Base-by-base conservation (phyloP, 2,329 filamentous ascomycete genomes). In the Colletotrichum caudatum region DNA sequence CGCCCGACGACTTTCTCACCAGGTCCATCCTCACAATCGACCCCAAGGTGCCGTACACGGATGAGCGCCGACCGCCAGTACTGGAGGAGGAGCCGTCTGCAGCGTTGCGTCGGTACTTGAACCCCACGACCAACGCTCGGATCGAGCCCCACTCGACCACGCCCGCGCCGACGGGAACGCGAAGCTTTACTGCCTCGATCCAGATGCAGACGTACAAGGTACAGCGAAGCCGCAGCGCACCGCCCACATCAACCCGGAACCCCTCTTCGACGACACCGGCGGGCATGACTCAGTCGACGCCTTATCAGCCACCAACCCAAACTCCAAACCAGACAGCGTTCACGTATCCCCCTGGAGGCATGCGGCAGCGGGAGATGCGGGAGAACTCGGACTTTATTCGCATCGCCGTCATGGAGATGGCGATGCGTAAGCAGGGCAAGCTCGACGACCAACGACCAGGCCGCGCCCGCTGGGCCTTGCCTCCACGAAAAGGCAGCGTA, bases 171-270 rank as follows among this genome's bases (percentile, higher is more conserved):
- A 60, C 71, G 74, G 60, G 69, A 20, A 74, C 69, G 59, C 80
- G 83, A 71, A 81, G 82, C 64, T 92, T 88, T 76, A 91, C 89
- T 18, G 89, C 90, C 35, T 92, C 90, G 1, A 92, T 92, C 70
- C 90, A 92, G 78, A 91, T 92, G 90, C 89, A 91, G 76, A 92
- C 90, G 0, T 92, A 92, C 83, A 90, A 89, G 77, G 85, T 89
- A 44, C 86, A 86, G 76, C 84, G 84, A 46, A 85, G 84, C 37
- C 83, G 82, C 72, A 82, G 81, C 63, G 75, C 80, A 50, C 76
- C 81, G 29, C 72, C 78, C n/a, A 75, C 63, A 70, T 78, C 46
- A 74, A 78, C 67, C 63, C 80, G 80, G 60, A 75, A 77, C 63
- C 74, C 78, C 50, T 79, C 80, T 73, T 75, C 82, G 72, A 77